Conservation (phyloP, 2,329 filamentous ascomycete species). For the Stagonosporopsis tanaceti region DNA sequence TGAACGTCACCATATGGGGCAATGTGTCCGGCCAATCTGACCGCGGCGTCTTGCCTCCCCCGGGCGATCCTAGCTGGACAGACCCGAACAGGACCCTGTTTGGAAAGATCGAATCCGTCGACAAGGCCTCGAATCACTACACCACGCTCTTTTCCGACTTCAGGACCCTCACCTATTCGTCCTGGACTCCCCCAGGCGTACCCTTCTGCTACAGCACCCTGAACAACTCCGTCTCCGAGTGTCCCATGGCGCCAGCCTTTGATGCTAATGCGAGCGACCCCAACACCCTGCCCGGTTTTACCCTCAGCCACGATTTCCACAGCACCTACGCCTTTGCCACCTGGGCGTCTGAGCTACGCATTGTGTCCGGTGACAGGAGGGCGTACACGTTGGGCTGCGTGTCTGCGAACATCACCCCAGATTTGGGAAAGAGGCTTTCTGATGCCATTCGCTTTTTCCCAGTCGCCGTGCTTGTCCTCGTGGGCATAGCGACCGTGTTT, state of each 20-base stretch:
- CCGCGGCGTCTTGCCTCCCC: slow-evolving; percentile 65
- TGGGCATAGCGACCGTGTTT: slow-evolving; percentile 81
- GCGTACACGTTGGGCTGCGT: slow-evolving; percentile 78
- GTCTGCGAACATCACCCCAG: slow-evolving; percentile 82
- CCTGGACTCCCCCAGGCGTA: slow-evolving; percentile 61
- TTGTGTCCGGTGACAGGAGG: slow-evolving; percentile 75
- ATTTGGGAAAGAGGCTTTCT: slow-evolving; percentile 74
- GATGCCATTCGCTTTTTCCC: slow-evolving; percentile 79
- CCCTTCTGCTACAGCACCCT: slow-evolving; percentile 71
- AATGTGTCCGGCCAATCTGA: slow-evolving; percentile 82
- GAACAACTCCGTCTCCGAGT: slow-evolving; percentile 59
- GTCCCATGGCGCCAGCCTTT: slow-evolving; percentile 81
- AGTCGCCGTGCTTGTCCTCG: slow-evolving; percentile 77
- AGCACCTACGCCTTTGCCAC: slow-evolving; percentile 89
- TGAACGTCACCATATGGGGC: slow-evolving; percentile 84
- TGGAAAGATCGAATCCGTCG: slow-evolving; percentile 79
- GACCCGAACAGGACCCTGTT: slow-evolving; percentile 64
- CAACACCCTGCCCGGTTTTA: slow-evolving; percentile 72
- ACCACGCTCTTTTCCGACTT: slow-evolving; percentile 78
- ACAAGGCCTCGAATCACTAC: slow-evolving; percentile 65
- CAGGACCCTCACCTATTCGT: slow-evolving; percentile 79
- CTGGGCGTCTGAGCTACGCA: slow-evolving; percentile 74
- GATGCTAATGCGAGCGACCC: slow-evolving; percentile 62
- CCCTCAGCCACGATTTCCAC: slow-evolving; percentile 74
- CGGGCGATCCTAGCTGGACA: slow-evolving; percentile 64